Base-by-base conservation (phyloP, 495 filamentous ascomycete genomes). In the Penicillium silybi region DNA sequence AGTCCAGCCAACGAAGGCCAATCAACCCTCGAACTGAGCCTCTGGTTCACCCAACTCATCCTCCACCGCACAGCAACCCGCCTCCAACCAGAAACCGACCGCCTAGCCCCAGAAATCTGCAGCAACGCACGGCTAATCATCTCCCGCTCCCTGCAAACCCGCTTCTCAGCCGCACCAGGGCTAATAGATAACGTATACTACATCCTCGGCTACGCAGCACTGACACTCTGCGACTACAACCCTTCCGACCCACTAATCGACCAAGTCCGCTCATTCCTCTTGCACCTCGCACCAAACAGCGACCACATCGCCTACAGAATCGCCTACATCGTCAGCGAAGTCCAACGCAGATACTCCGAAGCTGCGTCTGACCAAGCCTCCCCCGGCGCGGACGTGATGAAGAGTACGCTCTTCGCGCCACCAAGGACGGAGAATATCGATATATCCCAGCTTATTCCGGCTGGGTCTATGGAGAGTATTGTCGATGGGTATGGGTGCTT, bases 41-140 rank as follows among this genome's bases (percentile, higher is more conserved):
- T 71, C 48, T 71, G 66, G 64, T 73, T 71, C 57, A 69, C 66
- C 44, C 68, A 73, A 46, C 61, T 73, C 23, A 63, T 73, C 22
- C 68, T 73, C 2, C 63, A 73, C 47, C 53, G 69, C 10, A 73
- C 69, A 8, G 60, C 66, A 5, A 52, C 66, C 18, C 53, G 64
- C 20, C 53, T 65, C 25, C 64, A 63, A 49, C 51, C 60, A 1
- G 61, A 69, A 5, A 56, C 53, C 20, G 68, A 73, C 42, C 56
- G 53, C 18, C 63, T 71, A 3, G 23, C 58, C 1, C 45, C 64
- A 6, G 68, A 71, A 37, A 65, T 69, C 20, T 55, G 67, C 53
- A 59, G 62, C 41, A 64, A 56, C n/a, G 63, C 69, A 19, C 68
- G 69, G 6, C 57, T 70, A 37, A 71, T 73, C 34, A 56, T 71